phyloP scores from a whole-genome alignment of 2,329 filamentous ascomycete species.

The Lasiodiplodia theobromae region DNA sequence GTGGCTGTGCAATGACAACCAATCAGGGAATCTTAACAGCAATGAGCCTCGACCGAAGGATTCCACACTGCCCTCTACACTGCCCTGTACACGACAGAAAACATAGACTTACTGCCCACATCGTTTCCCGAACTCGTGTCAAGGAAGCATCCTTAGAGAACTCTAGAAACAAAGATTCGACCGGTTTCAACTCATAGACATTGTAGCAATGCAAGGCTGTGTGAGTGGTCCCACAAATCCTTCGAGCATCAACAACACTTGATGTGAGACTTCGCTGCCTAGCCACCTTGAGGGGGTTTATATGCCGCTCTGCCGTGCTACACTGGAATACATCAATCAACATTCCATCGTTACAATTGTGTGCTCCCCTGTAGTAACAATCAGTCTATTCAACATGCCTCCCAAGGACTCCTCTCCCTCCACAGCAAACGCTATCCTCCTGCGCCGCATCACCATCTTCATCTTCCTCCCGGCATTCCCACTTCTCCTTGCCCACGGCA shows the following conservation, averaged over 20 bases:
- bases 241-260: not conserved
- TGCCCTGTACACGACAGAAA: not conserved
- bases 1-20: constrained; percentile 1
- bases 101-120: not conserved
- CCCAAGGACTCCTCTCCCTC: not conserved
- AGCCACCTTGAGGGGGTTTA: not conserved
- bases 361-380: not conserved
- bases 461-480: constrained; percentile 8
- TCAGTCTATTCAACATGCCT: not conserved
- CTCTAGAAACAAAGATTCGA: not conserved
- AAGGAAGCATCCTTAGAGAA: not conserved
- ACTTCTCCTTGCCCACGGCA: constrained; percentile 15
- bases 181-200: not conserved
- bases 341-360: not conserved
- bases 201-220: not conserved
- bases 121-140: not conserved
- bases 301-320: not conserved
- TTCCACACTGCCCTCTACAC: not conserved
- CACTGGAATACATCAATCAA: not conserved
- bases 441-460: constrained; percentile 4
- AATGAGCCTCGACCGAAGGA: constrained; percentile 6
- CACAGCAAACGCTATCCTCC: not conserved
- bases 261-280: not conserved
- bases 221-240: not conserved
- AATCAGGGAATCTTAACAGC: not conserved